phyloP scores from a whole-genome alignment of 2,329 filamentous ascomycete species.

The Helicocarpus griseus region DNA sequence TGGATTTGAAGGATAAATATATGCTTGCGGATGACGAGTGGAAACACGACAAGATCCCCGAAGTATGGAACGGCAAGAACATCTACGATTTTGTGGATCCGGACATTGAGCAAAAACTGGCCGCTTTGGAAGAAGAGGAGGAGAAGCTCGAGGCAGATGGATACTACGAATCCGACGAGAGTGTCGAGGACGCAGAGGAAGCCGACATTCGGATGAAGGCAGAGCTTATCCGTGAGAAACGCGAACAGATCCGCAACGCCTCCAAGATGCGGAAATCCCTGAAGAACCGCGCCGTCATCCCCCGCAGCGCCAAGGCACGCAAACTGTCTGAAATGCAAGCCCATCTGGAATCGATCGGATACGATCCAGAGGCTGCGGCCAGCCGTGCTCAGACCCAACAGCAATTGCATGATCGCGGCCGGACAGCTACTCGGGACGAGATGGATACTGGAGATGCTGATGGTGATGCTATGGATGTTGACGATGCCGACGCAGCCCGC shows the following conservation, averaged over 20 bases:
- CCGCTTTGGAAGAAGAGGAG: constrained; percentile 88
- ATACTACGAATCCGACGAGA: constrained; percentile 79
- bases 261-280: constrained; percentile 90
- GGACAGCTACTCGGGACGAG: constrained; percentile 55
- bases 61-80: constrained; percentile 91
- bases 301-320: constrained; percentile 70
- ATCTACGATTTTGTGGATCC: constrained; percentile 96
- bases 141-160: constrained; percentile 84
- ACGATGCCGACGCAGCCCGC: constrained; percentile 26
- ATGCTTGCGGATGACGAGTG: constrained; percentile 79
- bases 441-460: constrained; percentile 55
- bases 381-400: constrained; percentile 57
- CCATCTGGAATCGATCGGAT: constrained; percentile 73
- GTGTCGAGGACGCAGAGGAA: constrained; percentile 80
- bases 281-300: constrained; percentile 94
- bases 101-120: constrained; percentile 88
- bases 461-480: constrained; percentile 42
- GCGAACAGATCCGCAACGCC: constrained; percentile 83
- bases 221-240: constrained; percentile 90
- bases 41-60: constrained; percentile 94
- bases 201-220: constrained; percentile 85
- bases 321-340: constrained; percentile 79
- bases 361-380: constrained; percentile 64
- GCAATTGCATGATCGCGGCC: constrained; percentile 55
- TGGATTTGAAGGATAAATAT: constrained; percentile 85